A percentile compares a stretch with the other conserved stretches of the same genome.
Evolutionary conservation across 352 stramenopile species (phyloP).

Genomic region (Pythium chondricola): DNA sequence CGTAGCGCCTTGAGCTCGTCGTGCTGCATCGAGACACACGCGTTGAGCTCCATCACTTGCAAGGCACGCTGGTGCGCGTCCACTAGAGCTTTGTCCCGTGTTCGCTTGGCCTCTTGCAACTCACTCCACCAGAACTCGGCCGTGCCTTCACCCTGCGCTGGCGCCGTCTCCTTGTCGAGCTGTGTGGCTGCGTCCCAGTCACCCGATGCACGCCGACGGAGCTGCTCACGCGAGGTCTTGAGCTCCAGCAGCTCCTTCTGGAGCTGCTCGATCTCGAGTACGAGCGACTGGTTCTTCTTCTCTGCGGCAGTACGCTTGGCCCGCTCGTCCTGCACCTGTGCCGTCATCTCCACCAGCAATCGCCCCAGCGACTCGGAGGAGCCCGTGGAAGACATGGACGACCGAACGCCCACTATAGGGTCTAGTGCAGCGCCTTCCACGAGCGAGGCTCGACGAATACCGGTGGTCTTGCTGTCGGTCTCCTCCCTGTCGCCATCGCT

Average conservation of each 20-base stretch:
- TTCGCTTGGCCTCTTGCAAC: slow-evolving; percentile 44
- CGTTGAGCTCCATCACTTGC: slow-evolving; percentile 66
- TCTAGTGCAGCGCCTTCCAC: neutral
- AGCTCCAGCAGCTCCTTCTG: slow-evolving; percentile 54
- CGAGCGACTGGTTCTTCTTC: slow-evolving; percentile 56
- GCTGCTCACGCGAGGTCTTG: slow-evolving; percentile 26
- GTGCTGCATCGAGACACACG: slow-evolving; percentile 71
- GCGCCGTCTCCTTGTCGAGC: neutral
- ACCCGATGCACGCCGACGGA: slow-evolving; percentile 6
- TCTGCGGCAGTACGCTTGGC: slow-evolving; percentile 41
- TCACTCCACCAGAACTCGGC: slow-evolving; percentile 50
- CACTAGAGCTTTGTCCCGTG: slow-evolving; percentile 46
- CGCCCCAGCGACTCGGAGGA: slow-evolving; percentile 35
- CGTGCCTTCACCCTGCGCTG: slow-evolving; percentile 18
- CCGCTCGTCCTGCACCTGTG: slow-evolving; percentile 54
- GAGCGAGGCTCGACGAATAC: slow-evolving; percentile 3
- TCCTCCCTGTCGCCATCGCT: neutral
- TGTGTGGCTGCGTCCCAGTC: slow-evolving; percentile 14
- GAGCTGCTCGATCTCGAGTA: slow-evolving; percentile 64
- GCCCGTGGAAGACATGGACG: neutral
- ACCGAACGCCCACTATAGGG: neutral
- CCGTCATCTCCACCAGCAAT: slow-evolving; percentile 57
- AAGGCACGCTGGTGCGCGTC: slow-evolving; percentile 50
- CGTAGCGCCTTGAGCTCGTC: slow-evolving; percentile 58
- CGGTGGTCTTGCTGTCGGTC: neutral